Evolutionary conservation across 371 early-diverging fungal species (phyloP).

Genomic region (Zychaea mexicana): DNA sequence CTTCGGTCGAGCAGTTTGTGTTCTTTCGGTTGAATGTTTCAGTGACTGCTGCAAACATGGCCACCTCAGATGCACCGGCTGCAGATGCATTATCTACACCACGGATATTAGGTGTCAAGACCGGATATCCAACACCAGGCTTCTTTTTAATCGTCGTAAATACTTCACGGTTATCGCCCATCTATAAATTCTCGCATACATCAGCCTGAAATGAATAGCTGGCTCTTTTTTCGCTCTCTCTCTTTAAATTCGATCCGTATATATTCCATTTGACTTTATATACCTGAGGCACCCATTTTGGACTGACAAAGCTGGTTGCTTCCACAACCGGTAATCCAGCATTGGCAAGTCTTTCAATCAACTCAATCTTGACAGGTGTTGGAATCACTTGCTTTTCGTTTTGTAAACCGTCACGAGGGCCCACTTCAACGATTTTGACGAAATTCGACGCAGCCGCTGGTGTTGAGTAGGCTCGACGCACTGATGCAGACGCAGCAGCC

Average conservation of each 20-base stretch:
- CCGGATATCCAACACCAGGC: slow-evolving; percentile 80
- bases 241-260: background rate
- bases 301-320: slow-evolving; percentile 95
- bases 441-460: slow-evolving; percentile 18
- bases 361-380: slow-evolving; percentile 76
- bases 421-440: slow-evolving; percentile 90
- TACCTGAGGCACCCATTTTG: slow-evolving; percentile 98
- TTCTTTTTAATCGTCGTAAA: slow-evolving; percentile 66
- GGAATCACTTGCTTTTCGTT: slow-evolving; percentile 90
- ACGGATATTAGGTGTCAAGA: slow-evolving; percentile 90
- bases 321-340: slow-evolving; percentile 90
- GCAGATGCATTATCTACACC: slow-evolving; percentile 84
- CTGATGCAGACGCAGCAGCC: background rate
- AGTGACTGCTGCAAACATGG: slow-evolving; percentile 91
- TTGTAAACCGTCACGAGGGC: slow-evolving; percentile 97
- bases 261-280: too few species aligned
- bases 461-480: slow-evolving; percentile 11
- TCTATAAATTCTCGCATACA: slow-evolving; percentile 53
- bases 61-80: slow-evolving; percentile 85
- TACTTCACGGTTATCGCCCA: slow-evolving; percentile 86
- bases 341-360: slow-evolving; percentile 82
- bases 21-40: slow-evolving; percentile 91
- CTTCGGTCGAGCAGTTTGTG: slow-evolving; percentile 90
- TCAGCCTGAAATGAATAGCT: too few species aligned
- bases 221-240: background rate